Conservation (phyloP, 176 grass and related monocot genomes). For the Lolium perenne region DNA sequence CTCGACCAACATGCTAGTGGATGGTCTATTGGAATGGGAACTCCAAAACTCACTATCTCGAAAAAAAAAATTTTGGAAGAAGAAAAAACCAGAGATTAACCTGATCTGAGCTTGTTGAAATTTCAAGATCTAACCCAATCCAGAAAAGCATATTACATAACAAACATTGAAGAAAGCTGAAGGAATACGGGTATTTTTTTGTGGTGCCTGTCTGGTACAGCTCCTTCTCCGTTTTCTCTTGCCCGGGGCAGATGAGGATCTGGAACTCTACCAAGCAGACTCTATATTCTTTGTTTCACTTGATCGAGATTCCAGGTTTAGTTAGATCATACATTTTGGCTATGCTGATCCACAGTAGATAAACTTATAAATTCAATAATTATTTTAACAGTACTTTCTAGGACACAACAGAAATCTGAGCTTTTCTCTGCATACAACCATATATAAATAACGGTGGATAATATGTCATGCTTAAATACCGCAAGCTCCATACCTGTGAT, state of each 20-base stretch:
- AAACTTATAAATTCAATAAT: neutral
- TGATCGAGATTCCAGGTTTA: neutral
- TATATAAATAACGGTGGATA: neutral
- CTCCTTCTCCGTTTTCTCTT: neutral
- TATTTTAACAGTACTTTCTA: constrained; percentile 22
- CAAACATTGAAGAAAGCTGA: neutral
- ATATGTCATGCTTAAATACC: neutral
- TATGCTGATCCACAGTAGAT: neutral
- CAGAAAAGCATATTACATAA: neutral
- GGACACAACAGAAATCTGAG: neutral
- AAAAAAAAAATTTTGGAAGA: neutral
- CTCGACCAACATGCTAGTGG: neutral
- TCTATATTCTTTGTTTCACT: constrained; percentile 11
- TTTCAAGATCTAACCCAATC: neutral
- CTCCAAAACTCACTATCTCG: neutral
- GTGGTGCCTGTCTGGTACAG: neutral
- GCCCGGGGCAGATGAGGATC: neutral
- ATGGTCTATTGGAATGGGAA: neutral
- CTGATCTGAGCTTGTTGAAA: neutral
- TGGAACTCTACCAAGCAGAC: neutral
- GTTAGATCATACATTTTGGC: constrained; percentile 5
- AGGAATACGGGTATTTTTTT: neutral
- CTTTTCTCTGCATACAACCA: constrained; percentile 2
- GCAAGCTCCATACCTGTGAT: constrained; percentile 78
- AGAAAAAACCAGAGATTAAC: neutral